Percentiles rank a stretch among this genome's conserved stretches.
Evolutionary conservation across 805 yeast genomes (phyloP).

Genomic region (Candida quercuum): DNA sequence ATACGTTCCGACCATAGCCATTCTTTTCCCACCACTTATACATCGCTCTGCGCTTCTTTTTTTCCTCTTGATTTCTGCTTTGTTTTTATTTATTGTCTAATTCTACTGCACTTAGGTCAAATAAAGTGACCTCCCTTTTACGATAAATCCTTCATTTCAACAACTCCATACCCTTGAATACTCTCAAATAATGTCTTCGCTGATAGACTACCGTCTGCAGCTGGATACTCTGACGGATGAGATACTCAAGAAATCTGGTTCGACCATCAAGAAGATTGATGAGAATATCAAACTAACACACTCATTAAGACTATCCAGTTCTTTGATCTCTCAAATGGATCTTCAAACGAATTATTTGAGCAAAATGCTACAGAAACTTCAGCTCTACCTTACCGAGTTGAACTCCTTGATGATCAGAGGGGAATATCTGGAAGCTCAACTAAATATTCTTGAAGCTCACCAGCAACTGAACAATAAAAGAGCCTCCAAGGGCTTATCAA

Average conservation of each 20-base stretch:
- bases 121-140: too few species aligned
- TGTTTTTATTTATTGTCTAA: background rate
- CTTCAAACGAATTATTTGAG: constrained; percentile 15
- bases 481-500: constrained; percentile 11
- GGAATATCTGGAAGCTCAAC: constrained; percentile 26
- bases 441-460: constrained; percentile 22
- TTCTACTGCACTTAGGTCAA: too few species aligned
- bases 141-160: too few species aligned
- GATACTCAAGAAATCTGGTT: constrained; percentile 15
- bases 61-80: too few species aligned
- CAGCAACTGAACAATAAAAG: constrained; percentile 11
- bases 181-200: background rate
- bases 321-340: constrained; percentile 18
- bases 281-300: constrained; percentile 19
- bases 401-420: constrained; percentile 24
- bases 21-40: too few species aligned
- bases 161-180: background rate
- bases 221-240: constrained; percentile 18
- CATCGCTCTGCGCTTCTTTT: too few species aligned
- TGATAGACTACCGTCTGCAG: constrained; percentile 8
- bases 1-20: too few species aligned
- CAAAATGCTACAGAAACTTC: constrained; percentile 22
- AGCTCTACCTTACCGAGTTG: constrained; percentile 22
- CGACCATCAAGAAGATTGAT: constrained; percentile 18
- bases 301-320: constrained; percentile 12